A percentile compares a stretch with the other conserved stretches of the same genome.
phyloP scores from a whole-genome alignment of 177 flowering plant species.

The Vitis hybrid region DNA sequence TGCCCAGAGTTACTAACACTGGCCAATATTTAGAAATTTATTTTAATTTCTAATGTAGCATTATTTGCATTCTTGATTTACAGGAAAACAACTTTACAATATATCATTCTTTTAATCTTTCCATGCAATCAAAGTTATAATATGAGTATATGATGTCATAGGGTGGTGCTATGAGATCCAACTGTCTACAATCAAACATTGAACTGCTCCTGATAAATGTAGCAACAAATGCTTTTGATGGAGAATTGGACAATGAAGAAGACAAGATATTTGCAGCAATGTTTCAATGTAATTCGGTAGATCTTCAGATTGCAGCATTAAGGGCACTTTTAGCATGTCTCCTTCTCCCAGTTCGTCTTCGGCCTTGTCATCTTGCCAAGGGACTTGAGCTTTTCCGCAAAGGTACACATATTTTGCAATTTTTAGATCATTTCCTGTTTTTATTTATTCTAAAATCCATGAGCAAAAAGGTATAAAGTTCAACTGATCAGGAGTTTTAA shows the following conservation, averaged over 20 bases:
- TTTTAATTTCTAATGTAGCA: background rate
- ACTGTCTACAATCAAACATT: slow-evolving; percentile 1
- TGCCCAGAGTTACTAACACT: no score
- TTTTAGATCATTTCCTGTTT: background rate
- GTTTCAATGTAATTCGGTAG: background rate
- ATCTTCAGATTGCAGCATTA: slow-evolving; percentile 8
- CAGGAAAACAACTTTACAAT: background rate
- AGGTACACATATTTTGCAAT: background rate
- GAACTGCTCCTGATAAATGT: slow-evolving; percentile 6
- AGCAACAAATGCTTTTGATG: slow-evolving; percentile 7
- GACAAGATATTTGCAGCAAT: background rate
- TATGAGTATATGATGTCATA: background rate
- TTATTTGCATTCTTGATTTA: background rate
- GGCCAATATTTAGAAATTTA: no score
- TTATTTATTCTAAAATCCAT: no score
- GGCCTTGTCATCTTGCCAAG: background rate
- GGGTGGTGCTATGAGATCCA: slow-evolving; percentile 3
- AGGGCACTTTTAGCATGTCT: slow-evolving; percentile 7
- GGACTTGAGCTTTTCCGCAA: slow-evolving; percentile 10
- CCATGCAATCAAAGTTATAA: background rate
- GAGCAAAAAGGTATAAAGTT: no score
- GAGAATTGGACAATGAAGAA: slow-evolving; percentile 1
- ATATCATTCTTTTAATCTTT: background rate
- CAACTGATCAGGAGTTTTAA: no score
- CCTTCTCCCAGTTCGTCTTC: slow-evolving; percentile 1